Evolutionary conservation across 1,284 basidiomycete genomes (phyloP), one percentile per base, ranked within the genome.

Genomic region (Fomitopsis pinicola): DNA sequence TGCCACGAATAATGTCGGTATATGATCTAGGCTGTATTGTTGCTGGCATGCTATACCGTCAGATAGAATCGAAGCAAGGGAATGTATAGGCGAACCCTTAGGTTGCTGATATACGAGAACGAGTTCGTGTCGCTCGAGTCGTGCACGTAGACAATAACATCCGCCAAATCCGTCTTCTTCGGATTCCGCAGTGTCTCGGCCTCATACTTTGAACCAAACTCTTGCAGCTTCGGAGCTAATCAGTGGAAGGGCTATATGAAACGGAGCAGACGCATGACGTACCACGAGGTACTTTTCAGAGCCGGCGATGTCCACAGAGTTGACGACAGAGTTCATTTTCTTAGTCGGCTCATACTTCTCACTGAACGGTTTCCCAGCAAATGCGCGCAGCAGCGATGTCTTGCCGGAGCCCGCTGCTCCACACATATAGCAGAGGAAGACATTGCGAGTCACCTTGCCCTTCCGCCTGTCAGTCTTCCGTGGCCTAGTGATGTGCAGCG

Each of bases 121-220:
- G 95, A 98, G 75, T 98, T 98, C 30, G 97, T 98, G 74, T 99
- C 97, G 72, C 93, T 95, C 59, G 95, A 97, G 76, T 99, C 97
- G 74, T 98, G 91, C 42, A 98, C 94, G 74, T 96, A 98, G 62
- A 97, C 85, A 65, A 98, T 91, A 55, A 98, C 92, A 76, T 98
- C 97, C 28, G 94, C 94, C 59, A 92, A 78, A 72, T 97, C 94
- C 42, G 92, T 88, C 77, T 95, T 97, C 77, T 94, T 95, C 36
- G 88, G 83, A 73, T 91, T 95, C 62, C 95, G 86, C 59, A 99
- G 79, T 26, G 88, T 90, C 73, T 98, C 96, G 0, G 91, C 85
- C 76, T 98, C 97, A 72, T 97, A 95, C 74, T 90, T 92, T 45
- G 92, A 95, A 8, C 96, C 97, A 73, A 98, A 98, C 73, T 99